phyloP scores from a whole-genome alignment of 2,329 filamentous ascomycete genomes.

The Diaporthe sp. region DNA sequence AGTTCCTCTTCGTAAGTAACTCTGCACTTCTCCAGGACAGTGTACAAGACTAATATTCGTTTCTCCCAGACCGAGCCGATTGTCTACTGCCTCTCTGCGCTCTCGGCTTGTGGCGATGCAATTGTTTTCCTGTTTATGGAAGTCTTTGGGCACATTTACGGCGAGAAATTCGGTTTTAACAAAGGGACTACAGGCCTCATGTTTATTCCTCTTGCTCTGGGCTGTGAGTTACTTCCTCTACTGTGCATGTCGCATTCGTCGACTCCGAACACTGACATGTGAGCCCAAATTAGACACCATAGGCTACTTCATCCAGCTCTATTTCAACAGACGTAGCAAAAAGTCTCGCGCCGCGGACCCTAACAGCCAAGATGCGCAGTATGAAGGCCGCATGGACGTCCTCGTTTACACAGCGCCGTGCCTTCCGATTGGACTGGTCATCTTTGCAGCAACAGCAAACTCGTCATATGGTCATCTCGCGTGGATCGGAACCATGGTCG shows the following conservation, averaged over 20 bases:
- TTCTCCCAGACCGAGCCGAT: constrained; percentile 80
- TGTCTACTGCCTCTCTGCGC: constrained; percentile 76
- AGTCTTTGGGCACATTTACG: constrained; percentile 62
- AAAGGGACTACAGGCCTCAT: neutral
- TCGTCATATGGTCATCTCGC: neutral
- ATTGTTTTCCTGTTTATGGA: constrained; percentile 85
- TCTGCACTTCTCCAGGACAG: neutral
- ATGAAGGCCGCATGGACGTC: constrained; percentile 16
- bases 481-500: constrained; percentile 13
- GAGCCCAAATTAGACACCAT: neutral
- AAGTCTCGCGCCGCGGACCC: neutral
- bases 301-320: neutral
- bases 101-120: constrained; percentile 80
- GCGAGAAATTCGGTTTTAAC: constrained; percentile 10
- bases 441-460: constrained; percentile 14
- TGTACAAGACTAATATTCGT: constrained; percentile 58
- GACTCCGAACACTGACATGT: neutral
- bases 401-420: constrained; percentile 19
- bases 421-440: neutral
- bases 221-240: neutral
- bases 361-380: constrained; percentile 19
- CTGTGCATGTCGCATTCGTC: neutral
- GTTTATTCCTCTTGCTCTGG: constrained; percentile 11
- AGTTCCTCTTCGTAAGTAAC: constrained; percentile 4
- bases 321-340: neutral